Evolutionary conservation across 257 asterid species (phyloP), one percentile per base, ranked within the genome.

Genomic region (Perilla frutescens): DNA sequence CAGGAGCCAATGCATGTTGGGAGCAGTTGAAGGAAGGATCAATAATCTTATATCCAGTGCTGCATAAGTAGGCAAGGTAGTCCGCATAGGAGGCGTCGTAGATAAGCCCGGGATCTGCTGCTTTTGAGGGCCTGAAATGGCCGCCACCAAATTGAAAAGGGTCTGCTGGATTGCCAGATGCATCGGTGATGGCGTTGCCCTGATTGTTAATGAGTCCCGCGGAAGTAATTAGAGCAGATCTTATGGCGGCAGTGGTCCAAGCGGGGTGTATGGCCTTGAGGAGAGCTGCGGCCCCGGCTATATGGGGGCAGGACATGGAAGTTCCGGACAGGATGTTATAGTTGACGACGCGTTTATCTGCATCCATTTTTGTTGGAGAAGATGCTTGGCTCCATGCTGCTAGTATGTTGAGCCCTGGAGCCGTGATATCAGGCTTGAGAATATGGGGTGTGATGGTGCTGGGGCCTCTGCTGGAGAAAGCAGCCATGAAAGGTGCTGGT

Each of bases 361-460:
- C 62, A 0, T 32, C 87, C 72, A 80, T 1, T 81, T 85, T 87
- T 5, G 99, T 81, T 0, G 99, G 99, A 15, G 97, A 85, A 29
- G 96, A 82, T 54, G 81, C 92, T 72, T 77, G 96, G 61, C 96
- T 94, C 99, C 99, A 94, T n/a, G 99, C 99, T 44, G 99, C 99
- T 81, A 94, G 73, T 80, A 94, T 85, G 60, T 88, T 86, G 47
- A 94, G 77, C 73, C 99, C 97, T 4, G 99, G 99, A 6, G 89
- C 99, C 7, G 97, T 91, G 62, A 94, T 87, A 72, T 94, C 99
- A 2, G 99, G 99, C 97, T 87, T 87, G 60, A 87, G 86, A 54
- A 87, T 81, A 49, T 83, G 74, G 4, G 90, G 86, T 41, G 83
- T 70, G 55, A 83, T 14, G 0, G 75, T 36, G 78, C 66, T 85